Evolutionary conservation across 805 yeast species (phyloP).

Genomic region (Candida hungchunana): DNA sequence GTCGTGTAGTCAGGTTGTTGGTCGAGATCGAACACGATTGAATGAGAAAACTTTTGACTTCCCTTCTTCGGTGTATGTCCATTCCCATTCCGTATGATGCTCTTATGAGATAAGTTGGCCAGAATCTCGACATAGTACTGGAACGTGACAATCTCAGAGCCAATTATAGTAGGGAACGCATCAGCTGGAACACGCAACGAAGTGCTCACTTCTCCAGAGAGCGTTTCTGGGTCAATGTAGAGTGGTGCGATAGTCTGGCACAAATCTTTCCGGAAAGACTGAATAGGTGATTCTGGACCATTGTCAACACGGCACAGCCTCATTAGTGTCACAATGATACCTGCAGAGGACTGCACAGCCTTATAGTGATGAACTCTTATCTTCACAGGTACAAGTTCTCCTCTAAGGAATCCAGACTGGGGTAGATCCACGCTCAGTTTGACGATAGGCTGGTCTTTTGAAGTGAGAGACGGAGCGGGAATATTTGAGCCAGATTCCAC

Average conservation of each 20-base stretch:
- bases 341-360: slow-evolving; percentile 62
- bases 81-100: slow-evolving; percentile 25
- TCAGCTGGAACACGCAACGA: slow-evolving; percentile 75
- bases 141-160: slow-evolving; percentile 68
- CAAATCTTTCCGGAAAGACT: slow-evolving; percentile 75
- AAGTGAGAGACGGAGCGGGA: slow-evolving; percentile 1
- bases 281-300: slow-evolving; percentile 46
- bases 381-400: slow-evolving; percentile 74
- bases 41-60: slow-evolving; percentile 19
- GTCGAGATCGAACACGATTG: slow-evolving; percentile 25
- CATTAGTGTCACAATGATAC: slow-evolving; percentile 74
- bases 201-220: slow-evolving; percentile 54
- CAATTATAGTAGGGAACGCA: slow-evolving; percentile 77
- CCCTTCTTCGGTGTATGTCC: slow-evolving; percentile 25
- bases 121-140: slow-evolving; percentile 83
- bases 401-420: slow-evolving; percentile 68
- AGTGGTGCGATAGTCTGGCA: slow-evolving; percentile 75
- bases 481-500: slow-evolving; percentile 14
- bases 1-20: slow-evolving; percentile 22
- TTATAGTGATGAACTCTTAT: slow-evolving; percentile 66
- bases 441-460: slow-evolving; percentile 23
- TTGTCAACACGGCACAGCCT: slow-evolving; percentile 71
- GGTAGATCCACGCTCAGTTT: slow-evolving; percentile 44
- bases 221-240: slow-evolving; percentile 65
- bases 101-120: slow-evolving; percentile 70